Evolutionary conservation across 257 asterid species (phyloP).

Genomic region (Agastache rugosa): DNA sequence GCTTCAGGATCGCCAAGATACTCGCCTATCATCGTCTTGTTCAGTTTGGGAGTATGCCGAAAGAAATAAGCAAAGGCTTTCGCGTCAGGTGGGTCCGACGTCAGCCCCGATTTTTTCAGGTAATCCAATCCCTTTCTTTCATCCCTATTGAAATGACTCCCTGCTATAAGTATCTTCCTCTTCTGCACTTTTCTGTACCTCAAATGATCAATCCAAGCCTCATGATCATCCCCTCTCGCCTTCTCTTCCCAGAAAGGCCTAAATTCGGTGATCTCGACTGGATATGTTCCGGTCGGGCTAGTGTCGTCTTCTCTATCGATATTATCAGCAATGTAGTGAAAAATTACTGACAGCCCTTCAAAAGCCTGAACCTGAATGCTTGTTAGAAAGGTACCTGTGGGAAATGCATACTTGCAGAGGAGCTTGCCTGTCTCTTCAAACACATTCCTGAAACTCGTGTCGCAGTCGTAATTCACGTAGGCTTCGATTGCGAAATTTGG

Average conservation of each 20-base stretch:
- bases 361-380: constrained; percentile 86
- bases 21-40: constrained; percentile 80
- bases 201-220: constrained; percentile 68
- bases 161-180: constrained; percentile 75
- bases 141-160: constrained; percentile 81
- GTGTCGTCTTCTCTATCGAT: constrained; percentile 76
- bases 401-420: constrained; percentile 87
- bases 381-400: constrained; percentile 57
- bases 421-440: constrained; percentile 81
- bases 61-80: constrained; percentile 79
- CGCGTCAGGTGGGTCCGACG: constrained; percentile 74
- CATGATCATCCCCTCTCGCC: constrained; percentile 46
- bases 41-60: constrained; percentile 68
- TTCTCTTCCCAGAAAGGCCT: constrained; percentile 90
- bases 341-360: constrained; percentile 71
- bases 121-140: constrained; percentile 84
- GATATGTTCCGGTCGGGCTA: constrained; percentile 68
- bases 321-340: constrained; percentile 81
- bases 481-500: constrained; percentile 69
- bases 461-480: constrained; percentile 84
- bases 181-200: constrained; percentile 81
- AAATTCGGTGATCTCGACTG: constrained; percentile 67
- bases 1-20: constrained; percentile 85
- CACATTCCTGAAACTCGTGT: constrained; percentile 72
- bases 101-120: constrained; percentile 58